These are phyloP conservation scores for Kwoniella sp. DNA, from an alignment of 768 basidiomycete species.

Conservation along the genomic window DNA sequence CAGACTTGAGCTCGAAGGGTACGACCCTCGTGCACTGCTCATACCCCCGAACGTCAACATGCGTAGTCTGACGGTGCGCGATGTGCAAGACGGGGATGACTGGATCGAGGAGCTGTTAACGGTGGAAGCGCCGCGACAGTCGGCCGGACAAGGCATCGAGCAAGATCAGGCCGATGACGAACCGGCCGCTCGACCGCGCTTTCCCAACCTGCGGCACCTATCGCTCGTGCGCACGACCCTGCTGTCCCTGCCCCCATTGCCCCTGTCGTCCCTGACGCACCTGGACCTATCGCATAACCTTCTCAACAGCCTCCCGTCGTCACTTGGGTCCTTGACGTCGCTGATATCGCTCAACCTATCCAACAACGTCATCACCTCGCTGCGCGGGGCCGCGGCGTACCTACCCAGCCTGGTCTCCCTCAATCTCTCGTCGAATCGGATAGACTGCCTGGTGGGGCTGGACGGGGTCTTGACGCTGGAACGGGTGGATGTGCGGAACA, in stretches of 20 bases:
- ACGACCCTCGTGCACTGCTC: slow-evolving; percentile 44
- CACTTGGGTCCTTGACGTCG: slow-evolving; percentile 67
- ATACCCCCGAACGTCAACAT: slow-evolving; percentile 38
- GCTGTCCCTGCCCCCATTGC: slow-evolving; percentile 33
- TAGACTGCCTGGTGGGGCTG: slow-evolving; percentile 91
- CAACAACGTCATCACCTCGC: slow-evolving; percentile 97
- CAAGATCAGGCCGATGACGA: background rate
- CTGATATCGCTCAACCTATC: slow-evolving; percentile 89
- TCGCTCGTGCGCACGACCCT: slow-evolving; percentile 32
- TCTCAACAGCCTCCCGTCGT: slow-evolving; percentile 77
- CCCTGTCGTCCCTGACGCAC: slow-evolving; percentile 58
- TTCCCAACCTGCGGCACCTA: slow-evolving; percentile 39
- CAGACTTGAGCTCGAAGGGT: slow-evolving; percentile 47
- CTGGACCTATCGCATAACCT: slow-evolving; percentile 89
- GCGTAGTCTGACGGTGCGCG: slow-evolving; percentile 43
- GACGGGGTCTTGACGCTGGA: slow-evolving; percentile 83
- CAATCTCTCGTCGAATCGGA: slow-evolving; percentile 78
- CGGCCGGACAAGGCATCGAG: background rate
- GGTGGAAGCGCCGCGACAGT: background rate
- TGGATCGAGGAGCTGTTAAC: slow-evolving; percentile 45
- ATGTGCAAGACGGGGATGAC: slow-evolving; percentile 48
- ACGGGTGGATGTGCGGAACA: slow-evolving; percentile 74
- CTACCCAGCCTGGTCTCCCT: slow-evolving; percentile 72
- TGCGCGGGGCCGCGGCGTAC: slow-evolving; percentile 76
- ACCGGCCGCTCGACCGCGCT: slow-evolving; percentile 3